Percentiles rank a stretch among this genome's conserved stretches.
phyloP scores from a whole-genome alignment of 2,329 filamentous ascomycete genomes.

The Ilyonectria robusta region DNA sequence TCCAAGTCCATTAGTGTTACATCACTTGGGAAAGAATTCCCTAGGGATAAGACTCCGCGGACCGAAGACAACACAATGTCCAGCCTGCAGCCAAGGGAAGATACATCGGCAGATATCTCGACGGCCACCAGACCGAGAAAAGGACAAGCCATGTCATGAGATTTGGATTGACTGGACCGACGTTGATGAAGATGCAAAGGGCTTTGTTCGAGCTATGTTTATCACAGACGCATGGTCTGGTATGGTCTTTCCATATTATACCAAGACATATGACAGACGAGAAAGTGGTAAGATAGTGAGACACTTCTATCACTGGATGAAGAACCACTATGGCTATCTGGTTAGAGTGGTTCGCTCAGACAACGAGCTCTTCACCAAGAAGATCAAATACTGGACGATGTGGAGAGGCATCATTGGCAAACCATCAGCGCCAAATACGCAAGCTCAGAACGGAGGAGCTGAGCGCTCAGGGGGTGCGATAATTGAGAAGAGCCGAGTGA shows the following conservation, averaged over 20 bases:
- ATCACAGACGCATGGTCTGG: background rate
- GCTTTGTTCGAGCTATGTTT: background rate
- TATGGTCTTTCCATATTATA: background rate
- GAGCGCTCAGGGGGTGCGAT: background rate
- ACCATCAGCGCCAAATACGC: slow-evolving; percentile 1
- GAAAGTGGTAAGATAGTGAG: background rate
- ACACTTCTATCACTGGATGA: background rate
- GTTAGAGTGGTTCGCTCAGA: background rate
- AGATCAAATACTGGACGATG: background rate
- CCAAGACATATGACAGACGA: background rate
- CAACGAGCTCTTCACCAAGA: background rate
- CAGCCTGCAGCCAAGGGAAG: background rate
- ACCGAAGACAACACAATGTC: background rate
- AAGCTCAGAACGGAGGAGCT: background rate
- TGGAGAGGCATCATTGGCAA: background rate
- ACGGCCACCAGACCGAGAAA: background rate
- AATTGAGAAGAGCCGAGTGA: background rate
- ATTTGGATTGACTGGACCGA: background rate
- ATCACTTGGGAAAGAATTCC: background rate
- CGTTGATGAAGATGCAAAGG: background rate
- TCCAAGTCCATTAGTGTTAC: background rate
- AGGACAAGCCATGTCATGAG: background rate
- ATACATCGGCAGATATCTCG: background rate
- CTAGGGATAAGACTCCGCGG: background rate
- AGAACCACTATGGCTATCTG: background rate